Evolutionary conservation across 2,329 filamentous ascomycete genomes (phyloP).

Genomic region (Nectriaceae sp.): DNA sequence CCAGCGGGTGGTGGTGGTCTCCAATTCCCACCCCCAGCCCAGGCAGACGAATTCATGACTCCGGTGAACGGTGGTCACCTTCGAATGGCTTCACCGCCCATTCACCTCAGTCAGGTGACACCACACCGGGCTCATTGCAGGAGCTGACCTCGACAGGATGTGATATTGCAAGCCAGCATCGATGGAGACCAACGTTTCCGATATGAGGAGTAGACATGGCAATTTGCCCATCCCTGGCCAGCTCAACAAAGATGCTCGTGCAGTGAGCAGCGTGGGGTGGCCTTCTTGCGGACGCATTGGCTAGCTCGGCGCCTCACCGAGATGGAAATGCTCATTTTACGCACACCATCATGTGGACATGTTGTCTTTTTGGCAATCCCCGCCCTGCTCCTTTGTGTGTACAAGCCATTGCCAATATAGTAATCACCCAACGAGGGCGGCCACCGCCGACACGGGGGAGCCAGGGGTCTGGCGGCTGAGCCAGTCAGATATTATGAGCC

Average conservation of each 20-base stretch:
- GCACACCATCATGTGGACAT: slow-evolving; percentile 18
- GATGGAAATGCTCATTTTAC: slow-evolving; percentile 16
- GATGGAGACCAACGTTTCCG: background rate
- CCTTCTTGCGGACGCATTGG: slow-evolving; percentile 8
- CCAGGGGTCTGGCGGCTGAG: background rate
- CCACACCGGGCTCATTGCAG: no score
- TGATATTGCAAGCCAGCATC: background rate
- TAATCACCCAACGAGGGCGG: slow-evolving; percentile 15
- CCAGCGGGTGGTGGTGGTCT: slow-evolving; percentile 6
- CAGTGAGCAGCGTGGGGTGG: slow-evolving; percentile 20
- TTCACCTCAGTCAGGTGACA: slow-evolving; percentile 8
- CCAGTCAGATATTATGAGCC: slow-evolving; percentile 1
- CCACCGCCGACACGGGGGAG: slow-evolving; percentile 15
- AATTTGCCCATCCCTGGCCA: slow-evolving; percentile 16
- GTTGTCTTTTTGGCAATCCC: slow-evolving; percentile 14
- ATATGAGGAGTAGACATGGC: slow-evolving; percentile 16
- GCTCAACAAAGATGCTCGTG: slow-evolving; percentile 5
- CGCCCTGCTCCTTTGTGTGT: no score
- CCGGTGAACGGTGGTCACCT: slow-evolving; percentile 6
- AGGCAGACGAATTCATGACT: slow-evolving; percentile 27
- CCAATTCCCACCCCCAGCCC: slow-evolving; percentile 21
- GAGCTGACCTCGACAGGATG: no score
- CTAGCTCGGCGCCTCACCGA: slow-evolving; percentile 20
- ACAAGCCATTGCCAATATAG: background rate
- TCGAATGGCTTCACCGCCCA: slow-evolving; percentile 16